Base-by-base conservation (phyloP, 176 grass and related monocot genomes). In the Poa pratensis region DNA sequence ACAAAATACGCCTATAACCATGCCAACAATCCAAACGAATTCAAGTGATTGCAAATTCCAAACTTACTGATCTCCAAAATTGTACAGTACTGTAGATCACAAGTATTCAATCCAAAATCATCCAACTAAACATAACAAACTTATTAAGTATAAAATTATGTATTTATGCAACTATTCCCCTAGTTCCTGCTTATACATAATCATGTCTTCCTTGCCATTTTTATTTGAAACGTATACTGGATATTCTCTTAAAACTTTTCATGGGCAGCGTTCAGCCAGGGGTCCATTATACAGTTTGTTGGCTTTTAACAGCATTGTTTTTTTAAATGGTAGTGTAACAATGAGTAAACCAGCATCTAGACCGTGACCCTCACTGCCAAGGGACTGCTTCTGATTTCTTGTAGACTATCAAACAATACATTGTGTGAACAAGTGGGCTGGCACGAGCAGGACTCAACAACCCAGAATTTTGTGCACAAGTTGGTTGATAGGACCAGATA, bases 11-110 rank as follows among this genome's bases (percentile, higher is more conserved):
- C 45, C 3, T n/a, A 74, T 9, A 0, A 45, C 65, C 9, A 52
- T 63, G 62, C 6, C 15, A 62, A 83, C 22, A 53, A 82, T 26
- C 37, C 63, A 83, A 82, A 54, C 35, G 59, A 55, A 15, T 46
- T 16, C 51, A 57, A 7, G n/a, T 50, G 5, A 76, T 14, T 40
- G 20, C 12, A 53, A 20, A 40, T 73, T 40, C 53, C 24, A 45
- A 64, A 48, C 7, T 12, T 82, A 48, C 16, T 32, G n/a, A 63
- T 61, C 4, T 63, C 12, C 6, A 42, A 72, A 72, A 71, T n/a
- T 8, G 27, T n/a, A n/a, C n/a, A n/a, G n/a, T n/a, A n/a, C n/a
- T n/a, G n/a, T n/a, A n/a, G n/a, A n/a, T n/a, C n/a, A n/a, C n/a
- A n/a, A n/a, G n/a, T n/a, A n/a, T n/a, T n/a, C 59, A 24, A 73